phyloP scores from a whole-genome alignment of 2,329 filamentous ascomycete species.

The Apiospora kogelbergensis region DNA sequence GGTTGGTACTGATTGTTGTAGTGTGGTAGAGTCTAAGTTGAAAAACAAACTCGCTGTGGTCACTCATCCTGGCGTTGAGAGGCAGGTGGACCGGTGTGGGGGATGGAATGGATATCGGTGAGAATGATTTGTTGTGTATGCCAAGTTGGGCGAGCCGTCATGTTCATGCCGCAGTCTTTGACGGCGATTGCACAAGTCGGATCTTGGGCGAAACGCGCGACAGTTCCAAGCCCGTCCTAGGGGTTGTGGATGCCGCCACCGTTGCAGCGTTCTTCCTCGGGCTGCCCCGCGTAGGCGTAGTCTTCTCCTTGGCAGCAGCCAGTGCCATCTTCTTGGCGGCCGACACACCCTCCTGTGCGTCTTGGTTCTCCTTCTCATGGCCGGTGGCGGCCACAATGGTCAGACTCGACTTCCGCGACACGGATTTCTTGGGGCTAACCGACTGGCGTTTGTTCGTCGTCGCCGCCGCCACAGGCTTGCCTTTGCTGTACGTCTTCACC shows the following conservation, averaged over 20 bases:
- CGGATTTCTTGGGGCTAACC: slow-evolving; percentile 19
- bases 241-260: slow-evolving; percentile 15
- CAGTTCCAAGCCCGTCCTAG: slow-evolving; percentile 26
- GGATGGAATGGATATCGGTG: background rate
- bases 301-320: background rate
- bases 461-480: background rate
- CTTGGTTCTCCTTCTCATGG: background rate
- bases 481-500: slow-evolving; percentile 31
- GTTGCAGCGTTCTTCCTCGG: slow-evolving; percentile 15
- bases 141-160: background rate
- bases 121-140: background rate
- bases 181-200: slow-evolving; percentile 30
- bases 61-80: background rate
- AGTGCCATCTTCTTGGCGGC: slow-evolving; percentile 12
- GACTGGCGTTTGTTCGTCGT: background rate
- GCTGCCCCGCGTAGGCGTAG: slow-evolving; percentile 10
- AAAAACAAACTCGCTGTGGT: background rate
- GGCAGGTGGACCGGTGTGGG: background rate
- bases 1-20: background rate
- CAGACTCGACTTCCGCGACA: slow-evolving; percentile 20
- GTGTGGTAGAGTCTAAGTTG: background rate
- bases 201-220: slow-evolving; percentile 33
- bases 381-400: slow-evolving; percentile 25
- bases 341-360: slow-evolving; percentile 10
- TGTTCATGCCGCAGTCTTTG: background rate